Conservation (phyloP, 1,284 basidiomycete species). For the Sanguinoderma infundibulare region DNA sequence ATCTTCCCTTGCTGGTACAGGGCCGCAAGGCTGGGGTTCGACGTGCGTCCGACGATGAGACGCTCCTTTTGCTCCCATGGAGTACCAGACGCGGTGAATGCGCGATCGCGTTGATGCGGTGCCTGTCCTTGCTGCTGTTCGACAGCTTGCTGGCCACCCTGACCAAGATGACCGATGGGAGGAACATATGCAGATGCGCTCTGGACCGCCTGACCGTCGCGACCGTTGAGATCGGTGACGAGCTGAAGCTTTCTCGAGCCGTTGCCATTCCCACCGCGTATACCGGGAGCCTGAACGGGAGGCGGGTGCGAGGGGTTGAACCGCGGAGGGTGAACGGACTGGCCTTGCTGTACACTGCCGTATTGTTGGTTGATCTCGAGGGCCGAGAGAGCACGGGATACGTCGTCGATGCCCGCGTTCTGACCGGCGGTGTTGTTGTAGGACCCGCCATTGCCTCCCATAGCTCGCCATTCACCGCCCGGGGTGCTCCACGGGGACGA, state of each 20-base stretch:
- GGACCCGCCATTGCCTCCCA: conserved; percentile 32
- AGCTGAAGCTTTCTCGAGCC: conserved; percentile 52
- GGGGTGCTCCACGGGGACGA: conserved; percentile 67
- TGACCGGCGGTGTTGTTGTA: conserved; percentile 30
- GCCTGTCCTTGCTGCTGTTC: conserved; percentile 37
- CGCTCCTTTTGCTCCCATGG: conserved; percentile 70
- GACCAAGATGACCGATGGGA: conserved; percentile 50
- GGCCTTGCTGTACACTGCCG: conserved; percentile 44
- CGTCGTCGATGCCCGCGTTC: conserved; percentile 66
- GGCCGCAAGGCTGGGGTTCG: conserved; percentile 72
- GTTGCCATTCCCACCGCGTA: conserved; percentile 43
- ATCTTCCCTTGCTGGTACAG: conserved; percentile 48
- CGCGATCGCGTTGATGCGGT: conserved; percentile 42
- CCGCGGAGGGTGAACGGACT: conserved; percentile 65
- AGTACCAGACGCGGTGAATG: conserved; percentile 43
- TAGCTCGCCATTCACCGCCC: conserved; percentile 64
- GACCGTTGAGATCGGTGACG: conserved; percentile 64
- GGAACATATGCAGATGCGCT: conserved; percentile 52
- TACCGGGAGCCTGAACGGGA: conserved; percentile 46
- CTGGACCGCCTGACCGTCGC: conserved; percentile 52
- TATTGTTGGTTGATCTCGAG: conserved; percentile 59
- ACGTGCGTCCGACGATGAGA: conserved; percentile 55
- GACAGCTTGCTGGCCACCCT: conserved; percentile 24
- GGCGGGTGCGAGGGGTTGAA: conserved; percentile 63
- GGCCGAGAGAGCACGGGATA: conserved; percentile 70